Percentiles rank a stretch among this genome's conserved stretches.
These are phyloP conservation scores for Linnemannia exigua DNA, from an alignment of 192 early-diverging fungal species.

Conservation along the genomic window DNA sequence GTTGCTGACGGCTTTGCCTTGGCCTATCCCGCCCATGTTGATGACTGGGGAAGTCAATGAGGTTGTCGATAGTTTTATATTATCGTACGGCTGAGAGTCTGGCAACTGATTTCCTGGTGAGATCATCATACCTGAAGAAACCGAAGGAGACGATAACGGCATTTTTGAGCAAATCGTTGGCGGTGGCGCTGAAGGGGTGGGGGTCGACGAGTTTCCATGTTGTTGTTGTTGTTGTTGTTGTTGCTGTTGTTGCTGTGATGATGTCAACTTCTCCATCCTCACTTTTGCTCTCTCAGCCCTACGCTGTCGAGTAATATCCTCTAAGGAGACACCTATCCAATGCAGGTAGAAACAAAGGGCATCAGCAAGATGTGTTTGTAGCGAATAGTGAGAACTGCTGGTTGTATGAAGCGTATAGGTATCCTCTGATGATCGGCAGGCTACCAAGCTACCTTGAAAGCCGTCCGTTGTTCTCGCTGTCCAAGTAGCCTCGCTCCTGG, in stretches of 20 bases:
- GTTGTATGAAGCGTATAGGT: no score
- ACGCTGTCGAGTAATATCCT: constrained; percentile 59
- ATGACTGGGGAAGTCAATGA: neutral
- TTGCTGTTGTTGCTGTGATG: neutral
- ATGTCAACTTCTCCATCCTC: constrained; percentile 15
- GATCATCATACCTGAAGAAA: neutral
- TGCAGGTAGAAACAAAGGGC: neutral
- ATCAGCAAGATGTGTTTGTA: no score
- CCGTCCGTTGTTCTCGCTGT: constrained; percentile 40
- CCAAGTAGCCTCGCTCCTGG: constrained; percentile 88
- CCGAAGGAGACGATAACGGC: neutral
- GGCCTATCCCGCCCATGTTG: neutral
- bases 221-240: no score
- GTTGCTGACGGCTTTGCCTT: neutral
- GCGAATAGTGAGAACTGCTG: no score
- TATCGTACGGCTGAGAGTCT: neutral
- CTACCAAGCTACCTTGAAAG: constrained; percentile 27
- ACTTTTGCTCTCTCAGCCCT: constrained; percentile 38
- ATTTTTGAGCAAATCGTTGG: no score
- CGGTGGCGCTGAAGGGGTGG: neutral
- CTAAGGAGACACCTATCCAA: constrained; percentile 37
- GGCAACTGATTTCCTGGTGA: neutral
- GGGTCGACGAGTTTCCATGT: neutral
- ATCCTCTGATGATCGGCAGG: no score
- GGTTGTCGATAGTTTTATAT: neutral